phyloP scores from a whole-genome alignment of 2,329 filamentous ascomycete genomes.

The Ophiostoma piceae region DNA sequence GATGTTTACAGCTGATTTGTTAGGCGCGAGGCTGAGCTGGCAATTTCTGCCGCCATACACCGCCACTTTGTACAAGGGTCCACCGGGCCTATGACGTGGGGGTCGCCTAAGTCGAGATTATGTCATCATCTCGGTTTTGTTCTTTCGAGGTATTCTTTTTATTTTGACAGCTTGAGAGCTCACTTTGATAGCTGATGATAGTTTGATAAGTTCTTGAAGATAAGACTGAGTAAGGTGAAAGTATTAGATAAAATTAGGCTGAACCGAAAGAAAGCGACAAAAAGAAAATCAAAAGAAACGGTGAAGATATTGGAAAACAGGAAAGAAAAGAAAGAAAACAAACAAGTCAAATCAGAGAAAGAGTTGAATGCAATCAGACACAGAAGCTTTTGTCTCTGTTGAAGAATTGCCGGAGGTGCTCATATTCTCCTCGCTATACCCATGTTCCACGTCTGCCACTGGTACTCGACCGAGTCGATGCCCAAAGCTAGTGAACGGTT shows the following conservation, averaged over 20 bases:
- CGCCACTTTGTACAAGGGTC: not conserved
- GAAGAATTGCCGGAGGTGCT: too few species aligned
- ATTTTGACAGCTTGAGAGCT: too few species aligned
- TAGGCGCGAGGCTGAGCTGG: not conserved
- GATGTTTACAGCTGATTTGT: not conserved
- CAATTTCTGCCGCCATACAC: not conserved
- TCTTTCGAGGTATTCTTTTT: not conserved
- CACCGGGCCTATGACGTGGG: not conserved
- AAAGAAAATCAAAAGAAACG: not conserved
- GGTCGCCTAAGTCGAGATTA: not conserved
- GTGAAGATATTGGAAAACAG: not conserved
- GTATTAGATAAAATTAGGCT: not conserved
- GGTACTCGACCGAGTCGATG: conserved; percentile 19
- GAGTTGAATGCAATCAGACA: too few species aligned
- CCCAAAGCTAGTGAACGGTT: conserved; percentile 17
- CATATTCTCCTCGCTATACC: not conserved
- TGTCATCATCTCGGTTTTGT: not conserved
- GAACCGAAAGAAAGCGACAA: not conserved
- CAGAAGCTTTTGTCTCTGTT: too few species aligned
- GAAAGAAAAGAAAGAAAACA: not conserved
- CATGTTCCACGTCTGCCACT: conserved; percentile 21
- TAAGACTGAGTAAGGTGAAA: too few species aligned
- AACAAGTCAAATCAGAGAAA: not conserved
- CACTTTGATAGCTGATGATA: too few species aligned
- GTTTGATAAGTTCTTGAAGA: too few species aligned